phyloP scores from a whole-genome alignment of 1,284 basidiomycete genomes.

The Fomes fomentarius region DNA sequence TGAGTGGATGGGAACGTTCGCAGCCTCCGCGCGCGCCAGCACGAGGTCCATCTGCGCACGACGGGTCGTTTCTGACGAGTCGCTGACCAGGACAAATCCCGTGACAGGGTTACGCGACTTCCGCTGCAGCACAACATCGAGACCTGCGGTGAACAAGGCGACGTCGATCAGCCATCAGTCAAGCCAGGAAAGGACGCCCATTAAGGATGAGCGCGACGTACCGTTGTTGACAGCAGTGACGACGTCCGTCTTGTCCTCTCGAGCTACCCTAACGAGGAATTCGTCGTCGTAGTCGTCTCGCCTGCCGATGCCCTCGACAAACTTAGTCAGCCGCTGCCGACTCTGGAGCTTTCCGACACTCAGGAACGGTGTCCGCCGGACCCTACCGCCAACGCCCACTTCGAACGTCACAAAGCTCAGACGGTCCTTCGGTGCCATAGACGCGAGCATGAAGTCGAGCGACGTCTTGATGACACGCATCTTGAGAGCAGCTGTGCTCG shows the following conservation, averaged over 20 bases:
- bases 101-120: constrained; percentile 89
- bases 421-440: constrained; percentile 76
- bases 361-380: constrained; percentile 90
- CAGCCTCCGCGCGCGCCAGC: constrained; percentile 93
- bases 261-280: constrained; percentile 76
- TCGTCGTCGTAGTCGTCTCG: constrained; percentile 61
- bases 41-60: constrained; percentile 99
- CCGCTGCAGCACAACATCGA: constrained; percentile 93
- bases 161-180: constrained; percentile 10
- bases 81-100: constrained; percentile 92
- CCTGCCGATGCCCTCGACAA: constrained; percentile 71
- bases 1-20: constrained; percentile 94
- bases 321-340: constrained; percentile 69
- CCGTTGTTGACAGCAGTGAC: constrained; percentile 94
- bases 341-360: constrained; percentile 72
- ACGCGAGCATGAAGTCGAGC: constrained; percentile 82
- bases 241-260: constrained; percentile 94
- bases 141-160: constrained; percentile 48
- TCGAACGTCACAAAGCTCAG: constrained; percentile 90
- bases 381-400: constrained; percentile 75
- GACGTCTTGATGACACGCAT: constrained; percentile 83
- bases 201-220: constrained; percentile 37
- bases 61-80: constrained; percentile 86
- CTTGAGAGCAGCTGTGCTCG: constrained; percentile 82
- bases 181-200: constrained; percentile 1